Evolutionary conservation across 2,329 filamentous ascomycete species (phyloP).

Genomic region (Pseudogymnoascus sp.): DNA sequence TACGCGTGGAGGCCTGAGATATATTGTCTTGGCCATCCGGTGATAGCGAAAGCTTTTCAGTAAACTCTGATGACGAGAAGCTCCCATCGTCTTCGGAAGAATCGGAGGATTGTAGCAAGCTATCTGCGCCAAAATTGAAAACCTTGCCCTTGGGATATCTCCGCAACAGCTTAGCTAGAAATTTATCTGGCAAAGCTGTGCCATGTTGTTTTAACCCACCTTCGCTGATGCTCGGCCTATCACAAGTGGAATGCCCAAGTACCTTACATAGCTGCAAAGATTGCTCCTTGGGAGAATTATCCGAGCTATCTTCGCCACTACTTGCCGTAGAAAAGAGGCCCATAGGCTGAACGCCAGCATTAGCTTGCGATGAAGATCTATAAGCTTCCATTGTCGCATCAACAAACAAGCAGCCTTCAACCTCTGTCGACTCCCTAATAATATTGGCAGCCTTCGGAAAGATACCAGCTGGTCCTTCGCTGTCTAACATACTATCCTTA

Average conservation of each 20-base stretch:
- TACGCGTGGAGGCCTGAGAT: background rate
- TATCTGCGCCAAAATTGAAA: conserved; percentile 27
- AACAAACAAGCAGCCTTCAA: conserved; percentile 25
- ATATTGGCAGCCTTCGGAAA: conserved; percentile 26
- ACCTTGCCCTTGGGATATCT: conserved; percentile 27
- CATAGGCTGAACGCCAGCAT: background rate
- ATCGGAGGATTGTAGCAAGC: conserved; percentile 21
- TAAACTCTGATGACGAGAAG: background rate
- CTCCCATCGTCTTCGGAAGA: conserved; percentile 15
- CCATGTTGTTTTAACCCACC: conserved; percentile 19
- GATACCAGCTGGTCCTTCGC: conserved; percentile 17
- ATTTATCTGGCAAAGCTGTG: conserved; percentile 18
- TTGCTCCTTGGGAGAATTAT: background rate
- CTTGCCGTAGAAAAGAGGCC: conserved; percentile 10
- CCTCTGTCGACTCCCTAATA: conserved; percentile 26
- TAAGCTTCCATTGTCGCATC: conserved; percentile 19
- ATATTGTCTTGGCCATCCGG: background rate
- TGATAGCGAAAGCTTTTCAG: background rate
- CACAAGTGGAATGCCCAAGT: conserved; percentile 25
- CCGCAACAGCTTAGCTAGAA: conserved; percentile 24
- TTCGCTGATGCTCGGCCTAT: conserved; percentile 22
- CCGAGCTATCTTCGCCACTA: conserved; percentile 23
- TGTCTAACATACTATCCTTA: background rate
- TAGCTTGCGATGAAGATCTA: background rate
- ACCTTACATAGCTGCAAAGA: conserved; percentile 11